These are phyloP conservation scores for Tulasnella sp. DNA, from an alignment of 768 basidiomycete genomes.

Conservation along the genomic window DNA sequence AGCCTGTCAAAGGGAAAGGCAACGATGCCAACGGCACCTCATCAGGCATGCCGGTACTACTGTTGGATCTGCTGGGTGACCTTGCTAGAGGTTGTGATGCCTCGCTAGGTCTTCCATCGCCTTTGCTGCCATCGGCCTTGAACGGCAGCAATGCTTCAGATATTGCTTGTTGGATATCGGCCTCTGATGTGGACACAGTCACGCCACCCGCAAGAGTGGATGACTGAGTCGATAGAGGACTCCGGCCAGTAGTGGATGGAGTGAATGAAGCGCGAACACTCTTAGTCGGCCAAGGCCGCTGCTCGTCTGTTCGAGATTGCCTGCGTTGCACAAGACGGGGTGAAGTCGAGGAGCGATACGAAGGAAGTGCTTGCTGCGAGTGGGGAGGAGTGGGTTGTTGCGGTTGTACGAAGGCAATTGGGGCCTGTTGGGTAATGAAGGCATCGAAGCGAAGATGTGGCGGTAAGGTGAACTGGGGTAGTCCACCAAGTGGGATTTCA, in stretches of 20 bases:
- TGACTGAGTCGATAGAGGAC: too few relatives aligned
- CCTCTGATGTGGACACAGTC: background rate
- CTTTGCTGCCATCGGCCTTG: background rate
- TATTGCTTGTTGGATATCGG: slow-evolving; percentile 1
- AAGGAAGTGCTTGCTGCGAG: too few relatives aligned
- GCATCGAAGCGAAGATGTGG: slow-evolving; percentile 1
- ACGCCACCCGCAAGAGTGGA: background rate
- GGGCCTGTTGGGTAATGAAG: background rate
- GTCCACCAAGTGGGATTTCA: background rate
- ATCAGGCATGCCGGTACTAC: background rate
- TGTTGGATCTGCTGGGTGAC: too few relatives aligned
- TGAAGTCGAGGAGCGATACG: too few relatives aligned
- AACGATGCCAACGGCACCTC: background rate
- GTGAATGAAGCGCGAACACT: too few relatives aligned
- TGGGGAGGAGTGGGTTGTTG: background rate
- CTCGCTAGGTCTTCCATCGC: too few relatives aligned
- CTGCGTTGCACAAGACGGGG: too few relatives aligned
- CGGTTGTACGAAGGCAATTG: slow-evolving; percentile 13
- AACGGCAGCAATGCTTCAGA: slow-evolving; percentile 9
- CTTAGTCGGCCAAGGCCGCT: background rate
- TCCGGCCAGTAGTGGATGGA: too few relatives aligned
- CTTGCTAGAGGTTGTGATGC: too few relatives aligned
- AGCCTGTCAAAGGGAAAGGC: slow-evolving; percentile 7
- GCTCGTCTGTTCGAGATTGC: too few relatives aligned
- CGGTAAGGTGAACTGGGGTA: slow-evolving; percentile 1